Base-by-base conservation (phyloP, 768 basidiomycete genomes). In the Lactifluus hygrophoroides region DNA sequence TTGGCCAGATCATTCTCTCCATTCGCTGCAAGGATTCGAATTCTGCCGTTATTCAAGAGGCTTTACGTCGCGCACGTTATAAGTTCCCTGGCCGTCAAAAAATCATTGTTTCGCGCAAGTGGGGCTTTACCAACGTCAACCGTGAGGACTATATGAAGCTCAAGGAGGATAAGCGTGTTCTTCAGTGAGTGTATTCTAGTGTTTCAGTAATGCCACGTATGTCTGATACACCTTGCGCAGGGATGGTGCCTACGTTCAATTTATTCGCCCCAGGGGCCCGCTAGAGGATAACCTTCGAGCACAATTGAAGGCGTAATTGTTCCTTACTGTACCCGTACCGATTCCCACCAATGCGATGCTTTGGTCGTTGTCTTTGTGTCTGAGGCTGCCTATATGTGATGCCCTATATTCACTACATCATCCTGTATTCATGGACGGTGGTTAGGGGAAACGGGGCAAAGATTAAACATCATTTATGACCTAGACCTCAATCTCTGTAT, bases 31-130 rank as follows among this genome's bases (percentile, higher is more conserved):
- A 94, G 75, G 95, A 98, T 68, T 65, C 70, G 66, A 93, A 93
- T 73, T 82, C 86, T 40, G 73, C 84, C 28, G 90, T 97, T 68
- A 88, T 96, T 72, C 87, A 91, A 75, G 96, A 98, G 77, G 95
- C 94, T 54, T 86, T 98, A 64, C 90, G 94, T 67, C 94, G 94
- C 67, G 91, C 94, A 11, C 90, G 95, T 55, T 98, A 98, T 85
- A 99, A 98, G 85, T 95, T 94, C 87, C 90, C 92, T n/a, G 92
- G 93, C 57, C 84, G 92, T 69, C 93, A 95, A 80, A 95, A 95
- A 83, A 94, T 95, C 73, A 94, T 94, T 65, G 80, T 93, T 66
- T 91, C 88, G 57, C 92, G 92, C 82, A 96, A 95, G 82, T 97
- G 96, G 94, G 94, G 94, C 61, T 98, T 99, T 79, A 99, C 96